Evolutionary conservation across 768 basidiomycete species (phyloP).

Genomic region (Phylloporus sp.): DNA sequence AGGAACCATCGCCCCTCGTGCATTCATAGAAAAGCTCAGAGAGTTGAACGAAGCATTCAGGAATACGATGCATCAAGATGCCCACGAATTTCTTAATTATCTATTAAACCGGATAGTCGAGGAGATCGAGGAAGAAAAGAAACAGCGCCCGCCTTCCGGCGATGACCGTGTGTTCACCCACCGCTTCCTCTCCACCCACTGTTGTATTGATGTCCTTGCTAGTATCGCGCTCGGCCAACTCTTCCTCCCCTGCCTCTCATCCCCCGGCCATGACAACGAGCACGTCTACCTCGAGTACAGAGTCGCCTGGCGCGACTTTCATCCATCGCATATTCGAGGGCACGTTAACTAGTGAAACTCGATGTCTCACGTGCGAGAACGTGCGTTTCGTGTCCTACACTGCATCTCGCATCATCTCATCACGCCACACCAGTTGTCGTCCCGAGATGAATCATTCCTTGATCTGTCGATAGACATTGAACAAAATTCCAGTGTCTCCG

Average conservation of each 20-base stretch:
- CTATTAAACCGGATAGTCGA: constrained; percentile 90
- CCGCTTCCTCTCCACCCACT: not conserved
- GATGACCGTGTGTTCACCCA: constrained; percentile 59
- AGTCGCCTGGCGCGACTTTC: constrained; percentile 60
- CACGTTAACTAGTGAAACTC: constrained; percentile 90
- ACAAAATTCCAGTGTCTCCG: constrained; percentile 93
- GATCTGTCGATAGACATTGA: constrained; percentile 99
- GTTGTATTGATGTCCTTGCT: constrained; percentile 5
- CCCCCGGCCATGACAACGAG: constrained; percentile 38
- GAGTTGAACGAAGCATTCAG: constrained; percentile 89
- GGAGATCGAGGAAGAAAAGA: constrained; percentile 76
- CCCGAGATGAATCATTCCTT: constrained; percentile 93
- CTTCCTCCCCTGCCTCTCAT: constrained; percentile 45
- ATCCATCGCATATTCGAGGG: constrained; percentile 95
- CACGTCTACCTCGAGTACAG: constrained; percentile 43
- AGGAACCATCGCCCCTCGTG: constrained; percentile 84
- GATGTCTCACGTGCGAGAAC: constrained; percentile 96
- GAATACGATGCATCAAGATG: constrained; percentile 93
- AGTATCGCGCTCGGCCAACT: constrained; percentile 61
- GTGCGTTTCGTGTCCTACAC: constrained; percentile 41
- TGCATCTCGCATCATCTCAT: constrained; percentile 11
- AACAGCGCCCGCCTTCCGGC: constrained; percentile 38
- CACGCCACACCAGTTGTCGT: constrained; percentile 56
- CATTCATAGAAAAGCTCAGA: constrained; percentile 91
- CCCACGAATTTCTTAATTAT: constrained; percentile 96